A percentile compares a stretch with the other conserved stretches of the same genome.
These are phyloP conservation scores for Jaltomata sinuosa DNA, from an alignment of 257 asterid species.

Conservation along the genomic window DNA sequence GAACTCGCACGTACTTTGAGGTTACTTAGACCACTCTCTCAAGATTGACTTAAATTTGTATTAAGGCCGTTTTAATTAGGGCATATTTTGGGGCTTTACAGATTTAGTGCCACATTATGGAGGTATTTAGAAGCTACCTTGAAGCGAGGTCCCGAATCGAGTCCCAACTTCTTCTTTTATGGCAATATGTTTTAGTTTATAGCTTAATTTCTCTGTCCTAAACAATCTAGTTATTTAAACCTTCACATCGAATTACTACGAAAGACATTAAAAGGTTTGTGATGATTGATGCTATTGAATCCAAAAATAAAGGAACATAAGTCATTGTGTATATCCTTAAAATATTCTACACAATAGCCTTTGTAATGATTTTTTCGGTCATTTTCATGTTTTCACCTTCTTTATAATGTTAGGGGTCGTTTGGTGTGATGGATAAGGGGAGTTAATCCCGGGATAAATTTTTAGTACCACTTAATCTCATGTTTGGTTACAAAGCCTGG, in stretches of 20 bases:
- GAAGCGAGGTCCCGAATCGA: neutral
- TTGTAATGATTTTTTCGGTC: no score
- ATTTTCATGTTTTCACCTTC: no score
- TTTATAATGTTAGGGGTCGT: no score
- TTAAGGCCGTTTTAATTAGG: neutral
- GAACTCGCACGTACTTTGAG: neutral
- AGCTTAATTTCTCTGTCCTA: no score
- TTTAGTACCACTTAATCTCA: no score
- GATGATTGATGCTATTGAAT: no score
- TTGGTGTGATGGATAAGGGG: no score
- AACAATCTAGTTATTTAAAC: neutral
- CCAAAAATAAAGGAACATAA: neutral
- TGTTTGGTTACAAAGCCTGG: no score
- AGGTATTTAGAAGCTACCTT: neutral
- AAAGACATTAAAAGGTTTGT: neutral
- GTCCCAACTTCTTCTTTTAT: neutral
- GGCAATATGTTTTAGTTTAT: neutral
- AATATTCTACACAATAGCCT: neutral
- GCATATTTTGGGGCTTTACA: no score
- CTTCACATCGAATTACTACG: neutral
- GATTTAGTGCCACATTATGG: neutral
- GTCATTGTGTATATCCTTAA: neutral
- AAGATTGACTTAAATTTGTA: neutral
- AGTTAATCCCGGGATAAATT: no score
- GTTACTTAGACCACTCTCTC: neutral